These are phyloP conservation scores for Salvia splendens DNA, from an alignment of 257 asterid species.

Conservation along the genomic window DNA sequence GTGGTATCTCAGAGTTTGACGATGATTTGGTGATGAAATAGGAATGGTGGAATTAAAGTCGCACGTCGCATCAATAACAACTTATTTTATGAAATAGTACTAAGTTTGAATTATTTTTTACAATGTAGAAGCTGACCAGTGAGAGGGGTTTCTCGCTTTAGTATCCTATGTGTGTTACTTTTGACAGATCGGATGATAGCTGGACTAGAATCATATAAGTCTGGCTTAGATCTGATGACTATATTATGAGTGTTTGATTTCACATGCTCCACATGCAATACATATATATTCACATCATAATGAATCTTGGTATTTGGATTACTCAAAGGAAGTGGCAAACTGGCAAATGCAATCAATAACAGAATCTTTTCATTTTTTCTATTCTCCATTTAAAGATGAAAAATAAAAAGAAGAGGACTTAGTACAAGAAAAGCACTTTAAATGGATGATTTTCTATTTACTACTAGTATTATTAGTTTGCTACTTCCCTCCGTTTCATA, in stretches of 20 bases:
- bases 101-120: not conserved
- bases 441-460: too few relatives aligned
- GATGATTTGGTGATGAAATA: slow-evolving; percentile 6
- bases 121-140: not conserved
- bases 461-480: too few relatives aligned
- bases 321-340: too few relatives aligned
- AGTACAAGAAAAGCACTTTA: too few relatives aligned
- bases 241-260: not conserved
- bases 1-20: slow-evolving; percentile 21
- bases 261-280: not conserved
- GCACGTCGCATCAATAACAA: not conserved
- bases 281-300: not conserved
- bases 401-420: too few relatives aligned
- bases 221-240: not conserved
- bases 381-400: too few relatives aligned
- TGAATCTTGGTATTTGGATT: too few relatives aligned
- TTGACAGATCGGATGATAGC: not conserved
- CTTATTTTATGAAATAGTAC: not conserved
- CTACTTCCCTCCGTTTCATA: too few relatives aligned
- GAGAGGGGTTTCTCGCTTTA: not conserved
- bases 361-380: too few relatives aligned
- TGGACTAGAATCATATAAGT: not conserved
- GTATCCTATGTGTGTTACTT: not conserved
- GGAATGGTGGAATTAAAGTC: slow-evolving; percentile 39
- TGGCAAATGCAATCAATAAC: too few relatives aligned